phyloP scores from a whole-genome alignment of 306 rosid species.

The Castanea crenata region DNA sequence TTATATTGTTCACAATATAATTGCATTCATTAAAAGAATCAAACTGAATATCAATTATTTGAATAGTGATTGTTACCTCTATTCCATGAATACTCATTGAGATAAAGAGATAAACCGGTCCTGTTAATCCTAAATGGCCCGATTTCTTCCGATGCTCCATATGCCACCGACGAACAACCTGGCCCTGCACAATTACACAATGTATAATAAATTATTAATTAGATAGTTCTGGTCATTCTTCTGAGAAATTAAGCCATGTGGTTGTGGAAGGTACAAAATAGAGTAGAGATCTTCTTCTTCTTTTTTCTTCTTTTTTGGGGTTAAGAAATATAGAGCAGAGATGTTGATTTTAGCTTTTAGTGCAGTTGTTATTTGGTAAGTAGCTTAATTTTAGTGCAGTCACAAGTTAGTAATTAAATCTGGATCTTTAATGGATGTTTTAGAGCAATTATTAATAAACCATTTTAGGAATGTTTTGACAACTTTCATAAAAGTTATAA shows the following conservation, averaged over 20 bases:
- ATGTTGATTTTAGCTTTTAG: too few relatives aligned
- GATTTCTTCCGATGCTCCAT: conserved; percentile 92
- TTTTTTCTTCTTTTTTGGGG: too few relatives aligned
- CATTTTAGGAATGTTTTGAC: too few relatives aligned
- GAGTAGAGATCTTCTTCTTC: too few relatives aligned
- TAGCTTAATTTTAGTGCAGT: too few relatives aligned
- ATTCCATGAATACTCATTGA: conserved; percentile 70
- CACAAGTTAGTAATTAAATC: too few relatives aligned
- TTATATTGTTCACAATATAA: not conserved
- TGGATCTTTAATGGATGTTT: too few relatives aligned
- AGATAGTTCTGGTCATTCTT: not conserved
- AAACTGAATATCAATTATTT: not conserved
- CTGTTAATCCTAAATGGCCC: conserved; percentile 75
- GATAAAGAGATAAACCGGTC: conserved; percentile 64
- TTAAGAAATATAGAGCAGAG: too few relatives aligned
- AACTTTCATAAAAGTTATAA: too few relatives aligned
- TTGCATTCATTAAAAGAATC: not conserved
- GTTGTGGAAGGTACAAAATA: not conserved
- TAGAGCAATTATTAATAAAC: too few relatives aligned
- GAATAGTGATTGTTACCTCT: conserved; percentile 40
- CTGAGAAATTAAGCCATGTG: not conserved
- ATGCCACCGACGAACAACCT: conserved; percentile 86
- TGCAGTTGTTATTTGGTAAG: too few relatives aligned
- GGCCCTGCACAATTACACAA: conserved; percentile 51
- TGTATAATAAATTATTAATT: too few relatives aligned